These are phyloP conservation scores for Chlorociboria aeruginascens DNA, from an alignment of 495 filamentous ascomycete species.

Conservation along the genomic window DNA sequence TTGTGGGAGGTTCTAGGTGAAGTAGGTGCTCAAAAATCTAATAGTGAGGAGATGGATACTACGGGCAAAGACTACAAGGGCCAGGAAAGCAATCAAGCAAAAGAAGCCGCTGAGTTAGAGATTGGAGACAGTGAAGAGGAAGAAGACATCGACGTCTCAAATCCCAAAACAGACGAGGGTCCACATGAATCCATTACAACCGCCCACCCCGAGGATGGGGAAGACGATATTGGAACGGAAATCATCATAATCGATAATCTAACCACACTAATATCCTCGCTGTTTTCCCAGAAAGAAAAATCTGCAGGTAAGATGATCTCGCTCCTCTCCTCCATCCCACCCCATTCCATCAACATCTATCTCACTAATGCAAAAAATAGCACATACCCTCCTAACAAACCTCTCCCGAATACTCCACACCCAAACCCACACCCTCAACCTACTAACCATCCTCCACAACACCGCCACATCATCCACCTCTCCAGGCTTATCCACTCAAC, in stretches of 20 bases:
- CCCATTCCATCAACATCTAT: background rate
- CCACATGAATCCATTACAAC: background rate
- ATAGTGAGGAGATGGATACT: too few relatives aligned
- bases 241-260: conserved; percentile 15
- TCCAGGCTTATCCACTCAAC: background rate
- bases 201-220: background rate
- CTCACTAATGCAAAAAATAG: background rate
- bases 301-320: conserved; percentile 7
- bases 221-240: conserved; percentile 8
- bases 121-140: conserved; percentile 2
- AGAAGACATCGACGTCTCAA: background rate
- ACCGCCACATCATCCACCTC: conserved; percentile 1
- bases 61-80: background rate
- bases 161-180: background rate
- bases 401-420: conserved; percentile 10
- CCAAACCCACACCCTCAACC: conserved; percentile 3
- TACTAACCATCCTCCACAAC: conserved; percentile 19
- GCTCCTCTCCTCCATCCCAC: background rate
- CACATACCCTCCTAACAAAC: conserved; percentile 9
- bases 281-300: conserved; percentile 12
- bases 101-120: background rate
- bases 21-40: background rate
- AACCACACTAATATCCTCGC: conserved; percentile 10
- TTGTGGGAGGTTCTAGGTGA: conserved; percentile 38
- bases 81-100: conserved; percentile 1